Evolutionary conservation across 2,329 filamentous ascomycete species (phyloP).

Genomic region (Apiospora rasikravindrae): DNA sequence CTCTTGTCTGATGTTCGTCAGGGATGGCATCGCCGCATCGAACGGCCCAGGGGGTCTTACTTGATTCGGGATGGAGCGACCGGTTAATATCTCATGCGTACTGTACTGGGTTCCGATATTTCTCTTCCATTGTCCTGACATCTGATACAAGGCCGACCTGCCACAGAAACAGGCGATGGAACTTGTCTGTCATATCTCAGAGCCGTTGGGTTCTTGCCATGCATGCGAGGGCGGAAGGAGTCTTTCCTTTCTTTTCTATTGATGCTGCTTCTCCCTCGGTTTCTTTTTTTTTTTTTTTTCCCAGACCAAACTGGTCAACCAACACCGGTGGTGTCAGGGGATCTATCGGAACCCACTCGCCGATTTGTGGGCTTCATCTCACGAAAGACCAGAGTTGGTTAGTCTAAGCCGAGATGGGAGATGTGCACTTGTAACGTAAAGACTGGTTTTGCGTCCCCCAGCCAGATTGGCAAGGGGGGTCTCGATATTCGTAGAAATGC

Average conservation of each 20-base stretch:
- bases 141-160: neutral
- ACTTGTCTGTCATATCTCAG: neutral
- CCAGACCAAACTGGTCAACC: neutral
- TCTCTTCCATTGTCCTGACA: neutral
- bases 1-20: slow-evolving; percentile 13
- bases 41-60: slow-evolving; percentile 3
- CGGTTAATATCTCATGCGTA: neutral
- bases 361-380: slow-evolving; percentile 14
- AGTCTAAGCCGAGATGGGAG: neutral
- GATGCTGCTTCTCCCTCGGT: neutral
- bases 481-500: neutral
- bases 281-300: neutral
- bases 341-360: neutral
- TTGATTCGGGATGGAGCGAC: slow-evolving; percentile 12
- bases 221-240: neutral
- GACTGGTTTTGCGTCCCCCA: neutral
- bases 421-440: neutral
- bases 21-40: slow-evolving; percentile 11
- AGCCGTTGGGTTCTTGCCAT: neutral
- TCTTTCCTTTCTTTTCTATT: neutral
- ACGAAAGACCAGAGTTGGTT: neutral
- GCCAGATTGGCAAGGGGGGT: neutral
- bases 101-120: slow-evolving; percentile 3
- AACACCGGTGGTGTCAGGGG: neutral
- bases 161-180: neutral